These are phyloP conservation scores for Mallotus repandus DNA, from an alignment of 441 rosid species.

Conservation along the genomic window DNA sequence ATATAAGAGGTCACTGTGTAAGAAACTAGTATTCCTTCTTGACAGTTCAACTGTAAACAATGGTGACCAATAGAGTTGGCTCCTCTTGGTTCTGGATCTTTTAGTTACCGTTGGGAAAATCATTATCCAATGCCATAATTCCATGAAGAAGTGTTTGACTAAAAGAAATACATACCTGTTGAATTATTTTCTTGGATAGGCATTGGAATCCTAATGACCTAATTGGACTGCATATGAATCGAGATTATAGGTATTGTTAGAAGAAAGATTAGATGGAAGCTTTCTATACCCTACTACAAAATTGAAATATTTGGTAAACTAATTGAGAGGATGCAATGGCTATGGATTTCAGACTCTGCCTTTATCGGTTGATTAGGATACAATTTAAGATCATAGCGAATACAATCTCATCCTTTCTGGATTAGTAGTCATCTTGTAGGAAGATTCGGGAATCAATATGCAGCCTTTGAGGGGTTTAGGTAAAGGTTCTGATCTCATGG, in stretches of 20 bases:
- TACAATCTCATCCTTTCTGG: neutral
- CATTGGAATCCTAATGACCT: neutral
- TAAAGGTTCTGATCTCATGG: neutral
- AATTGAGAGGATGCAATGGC: neutral
- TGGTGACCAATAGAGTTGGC: neutral
- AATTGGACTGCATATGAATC: neutral
- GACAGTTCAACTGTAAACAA: neutral
- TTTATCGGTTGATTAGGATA: neutral
- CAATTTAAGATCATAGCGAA: neutral
- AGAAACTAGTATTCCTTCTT: neutral
- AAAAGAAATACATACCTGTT: neutral
- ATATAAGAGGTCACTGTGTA: neutral
- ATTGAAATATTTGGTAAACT: neutral
- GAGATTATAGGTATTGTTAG: neutral
- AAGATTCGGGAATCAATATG: neutral
- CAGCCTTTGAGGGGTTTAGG: neutral
- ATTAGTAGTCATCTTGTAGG: neutral
- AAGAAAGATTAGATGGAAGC: neutral
- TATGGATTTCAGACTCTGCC: neutral
- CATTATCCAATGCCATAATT: neutral
- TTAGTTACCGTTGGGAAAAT: neutral
- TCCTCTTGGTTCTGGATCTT: neutral
- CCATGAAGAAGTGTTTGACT: neutral
- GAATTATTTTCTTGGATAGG: neutral
- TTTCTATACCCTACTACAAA: neutral